phyloP scores from a whole-genome alignment of 1,284 basidiomycete species.

The Peniophora sp. region DNA sequence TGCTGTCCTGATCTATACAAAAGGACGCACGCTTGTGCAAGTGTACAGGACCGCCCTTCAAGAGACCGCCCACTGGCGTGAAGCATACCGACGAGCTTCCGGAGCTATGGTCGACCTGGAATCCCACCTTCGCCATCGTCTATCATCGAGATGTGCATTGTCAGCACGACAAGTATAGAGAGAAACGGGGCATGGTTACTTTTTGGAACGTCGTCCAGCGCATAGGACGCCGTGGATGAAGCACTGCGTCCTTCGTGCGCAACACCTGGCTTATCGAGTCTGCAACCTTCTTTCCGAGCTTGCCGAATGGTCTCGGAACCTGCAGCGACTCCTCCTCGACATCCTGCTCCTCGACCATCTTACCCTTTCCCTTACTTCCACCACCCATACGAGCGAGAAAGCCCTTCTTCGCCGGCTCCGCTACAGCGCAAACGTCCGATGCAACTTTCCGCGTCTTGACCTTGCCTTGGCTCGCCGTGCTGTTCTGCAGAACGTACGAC shows the following conservation, averaged over 20 bases:
- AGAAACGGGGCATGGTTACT: slow-evolving; percentile 27
- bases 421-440: slow-evolving; percentile 40
- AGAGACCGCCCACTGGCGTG: slow-evolving; percentile 35
- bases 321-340: slow-evolving; percentile 15
- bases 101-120: slow-evolving; percentile 60
- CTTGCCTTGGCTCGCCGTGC: no score
- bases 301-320: slow-evolving; percentile 39
- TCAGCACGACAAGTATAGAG: background rate
- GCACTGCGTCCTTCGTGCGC: slow-evolving; percentile 44
- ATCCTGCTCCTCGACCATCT: slow-evolving; percentile 30
- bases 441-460: slow-evolving; percentile 59
- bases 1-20: no score
- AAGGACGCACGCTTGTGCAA: slow-evolving; percentile 63
- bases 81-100: slow-evolving; percentile 79
- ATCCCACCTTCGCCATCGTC: slow-evolving; percentile 75
- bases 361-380: slow-evolving; percentile 6
- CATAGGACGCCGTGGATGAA: slow-evolving; percentile 52
- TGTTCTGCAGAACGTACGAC: no score
- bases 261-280: slow-evolving; percentile 59
- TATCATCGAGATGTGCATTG: slow-evolving; percentile 22
- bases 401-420: slow-evolving; percentile 27
- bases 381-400: slow-evolving; percentile 6
- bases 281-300: slow-evolving; percentile 49
- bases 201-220: slow-evolving; percentile 67
- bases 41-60: no score